Base-by-base conservation (phyloP, 495 filamentous ascomycete species). In the Rhizodiscina lignyota region DNA sequence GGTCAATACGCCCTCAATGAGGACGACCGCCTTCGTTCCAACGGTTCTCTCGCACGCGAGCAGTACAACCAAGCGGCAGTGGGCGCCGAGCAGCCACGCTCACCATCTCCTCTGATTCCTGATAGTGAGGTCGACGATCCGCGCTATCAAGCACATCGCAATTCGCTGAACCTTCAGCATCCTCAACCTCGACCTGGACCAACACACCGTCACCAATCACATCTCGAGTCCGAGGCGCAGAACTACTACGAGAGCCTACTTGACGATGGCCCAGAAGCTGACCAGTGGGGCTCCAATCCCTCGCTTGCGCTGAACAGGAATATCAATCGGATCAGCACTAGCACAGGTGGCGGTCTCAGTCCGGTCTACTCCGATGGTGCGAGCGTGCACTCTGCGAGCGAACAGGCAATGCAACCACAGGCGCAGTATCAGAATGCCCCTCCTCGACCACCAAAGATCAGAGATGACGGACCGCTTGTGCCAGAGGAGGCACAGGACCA, bases 131-230 rank as follows among this genome's bases (percentile, higher is more conserved):
- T 83, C 17, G 85, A 93, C 49, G 77, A 83, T 38, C 83, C 85
- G 21, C 91, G 92, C 52, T 93, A 93, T 52, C 74, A 81, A 48
- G 83, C 82, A 13, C 81, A 93, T 54, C 82, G 86, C 33, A 80
- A 89, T 51, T 91, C 82, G 30, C 58, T 92, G 20, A 84, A 86
- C 48, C 60, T 94, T 4, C 75, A 86, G 52, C 86, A 94, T 56
- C 86, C 86, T 12, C 86, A 94, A 51, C 86, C 86, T 19, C 72
- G 82, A 11, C 79, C 71, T 36, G 83, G 83, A 0, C 77, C 83
- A 19, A 84, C 83, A 6, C 74, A 77, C 39, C 77, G 79, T 19
- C 85, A 85, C 52, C 79, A 86, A 51, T 73, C 69, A 5, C 72
- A 77, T 4, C 66, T 93, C 3, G 86, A 94, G 53, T 72, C 66